phyloP scores from a whole-genome alignment of 2,329 filamentous ascomycete species.

The Xylariaceae sp. region DNA sequence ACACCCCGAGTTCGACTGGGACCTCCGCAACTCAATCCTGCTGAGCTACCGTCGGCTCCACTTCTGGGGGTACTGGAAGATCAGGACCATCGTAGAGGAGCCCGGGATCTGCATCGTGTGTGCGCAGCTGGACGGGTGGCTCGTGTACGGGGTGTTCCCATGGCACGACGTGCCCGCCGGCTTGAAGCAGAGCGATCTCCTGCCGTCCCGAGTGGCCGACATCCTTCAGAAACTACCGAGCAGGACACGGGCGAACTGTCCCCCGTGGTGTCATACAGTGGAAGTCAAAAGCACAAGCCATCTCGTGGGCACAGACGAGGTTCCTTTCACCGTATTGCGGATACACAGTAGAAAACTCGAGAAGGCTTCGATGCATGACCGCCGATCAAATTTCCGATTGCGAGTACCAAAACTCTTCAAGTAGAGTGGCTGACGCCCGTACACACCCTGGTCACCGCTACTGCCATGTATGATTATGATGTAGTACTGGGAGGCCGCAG shows the following conservation, averaged over 20 bases:
- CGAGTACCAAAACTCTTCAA: too few relatives aligned
- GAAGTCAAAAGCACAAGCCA: conserved; percentile 16
- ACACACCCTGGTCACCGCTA: too few relatives aligned
- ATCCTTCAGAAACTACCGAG: conserved; percentile 15
- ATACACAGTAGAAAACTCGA: conserved; percentile 13
- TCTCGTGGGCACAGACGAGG: conserved; percentile 1
- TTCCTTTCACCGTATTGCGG: conserved; percentile 16
- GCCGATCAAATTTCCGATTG: too few relatives aligned
- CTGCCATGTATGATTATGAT: too few relatives aligned
- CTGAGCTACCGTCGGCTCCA: conserved; percentile 22
- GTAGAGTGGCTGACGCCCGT: too few relatives aligned
- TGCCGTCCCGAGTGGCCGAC: conserved; percentile 19
- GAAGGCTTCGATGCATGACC: not conserved
- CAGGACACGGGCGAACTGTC: conserved; percentile 15
- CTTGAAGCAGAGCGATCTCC: conserved; percentile 14
- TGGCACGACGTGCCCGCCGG: conserved; percentile 13
- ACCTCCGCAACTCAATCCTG: conserved; percentile 22
- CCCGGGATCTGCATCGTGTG: conserved; percentile 22
- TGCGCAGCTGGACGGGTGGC: conserved; percentile 19
- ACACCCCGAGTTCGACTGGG: conserved; percentile 21
- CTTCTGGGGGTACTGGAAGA: conserved; percentile 24
- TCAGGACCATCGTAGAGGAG: conserved; percentile 10
- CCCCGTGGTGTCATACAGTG: conserved; percentile 17
- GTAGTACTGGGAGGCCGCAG: too few relatives aligned
- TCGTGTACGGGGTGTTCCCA: conserved; percentile 22